Percentiles rank a stretch among this genome's conserved stretches.
phyloP scores from a whole-genome alignment of 2,329 filamentous ascomycete genomes.

The Onygena corvina region DNA sequence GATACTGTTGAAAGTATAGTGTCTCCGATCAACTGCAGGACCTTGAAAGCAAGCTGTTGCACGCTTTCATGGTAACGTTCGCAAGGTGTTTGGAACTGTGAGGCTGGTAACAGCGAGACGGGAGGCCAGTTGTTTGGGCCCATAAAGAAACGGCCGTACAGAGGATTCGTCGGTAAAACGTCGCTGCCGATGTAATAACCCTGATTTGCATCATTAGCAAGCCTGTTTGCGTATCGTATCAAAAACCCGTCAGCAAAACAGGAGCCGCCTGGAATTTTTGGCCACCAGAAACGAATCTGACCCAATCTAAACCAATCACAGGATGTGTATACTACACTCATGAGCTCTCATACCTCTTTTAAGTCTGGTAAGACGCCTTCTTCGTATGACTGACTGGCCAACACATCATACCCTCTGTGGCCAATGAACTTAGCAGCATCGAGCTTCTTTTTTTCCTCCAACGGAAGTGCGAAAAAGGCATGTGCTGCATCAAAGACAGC shows the following conservation, averaged over 20 bases:
- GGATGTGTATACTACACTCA: not conserved
- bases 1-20: not conserved
- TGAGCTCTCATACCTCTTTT: not conserved
- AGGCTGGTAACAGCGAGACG: not conserved
- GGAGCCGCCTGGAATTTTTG: not conserved
- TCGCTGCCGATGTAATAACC: constrained; percentile 3
- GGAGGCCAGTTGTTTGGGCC: not conserved
- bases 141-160: constrained; percentile 6
- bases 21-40: not conserved
- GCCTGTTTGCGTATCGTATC: not conserved
- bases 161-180: not conserved
- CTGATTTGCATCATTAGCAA: not conserved
- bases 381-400: constrained; percentile 7
- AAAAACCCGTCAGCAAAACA: not conserved
- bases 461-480: not conserved
- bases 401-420: constrained; percentile 8
- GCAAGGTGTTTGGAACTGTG: constrained; percentile 1
- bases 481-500: constrained; percentile 1
- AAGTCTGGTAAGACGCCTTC: constrained; percentile 7
- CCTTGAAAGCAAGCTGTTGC: constrained; percentile 3
- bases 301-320: not conserved
- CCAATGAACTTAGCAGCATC: not conserved
- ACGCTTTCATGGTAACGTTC: not conserved
- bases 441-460: constrained; percentile 7
- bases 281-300: not conserved